Evolutionary conservation across 1,284 basidiomycete genomes (phyloP), one percentile per base, ranked within the genome.

Genomic region (Chalciporus piperatoides): DNA sequence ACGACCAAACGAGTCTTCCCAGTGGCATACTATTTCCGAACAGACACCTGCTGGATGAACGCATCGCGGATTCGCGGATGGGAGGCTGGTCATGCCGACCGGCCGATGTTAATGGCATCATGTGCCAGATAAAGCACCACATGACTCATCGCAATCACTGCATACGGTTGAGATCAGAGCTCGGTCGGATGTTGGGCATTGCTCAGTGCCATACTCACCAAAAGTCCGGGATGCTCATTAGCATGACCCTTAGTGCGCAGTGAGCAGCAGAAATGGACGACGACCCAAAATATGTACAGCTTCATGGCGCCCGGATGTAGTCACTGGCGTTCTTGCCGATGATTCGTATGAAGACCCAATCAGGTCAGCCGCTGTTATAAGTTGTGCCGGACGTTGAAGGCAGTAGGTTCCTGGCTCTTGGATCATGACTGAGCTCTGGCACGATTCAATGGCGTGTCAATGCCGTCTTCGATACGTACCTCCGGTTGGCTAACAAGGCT

Each of bases 1-100:
- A 19, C 19, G 19, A 19, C 19, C 2, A 2, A 2, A 3, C 28
- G 11, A 30, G 21, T 40, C 15, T 46, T 59, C 44, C 52, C 44
- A 60, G 38, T 37, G 38, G 15, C 33, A 36, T 24, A 27, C 46
- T 59, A 57, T 56, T 50, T 57, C 54, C 46, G 54, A 48, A 28
- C 44, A 19, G 28, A 36, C 3, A 27, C 5, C 30, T 25, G 12
- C 30, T 32, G 30, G 30, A 1, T 32, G 30, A 32, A 32, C 30
- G 1, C 12, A 12, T 32, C 11, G 28, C 30, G 19, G 10, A 28
- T 28, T 32, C 11, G 28, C 30, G 19, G 10, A 28, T 28, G 10
- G n/a, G n/a, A n/a, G n/a, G 15, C 6, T 35, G 32, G 21, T 33
- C 33, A 36, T n/a, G 36, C 52, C 45, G 52, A 51, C 46, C 30